Evolutionary conservation across 73 alveolate genomes (phyloP).

Genomic region (Symbiodinium natans): DNA sequence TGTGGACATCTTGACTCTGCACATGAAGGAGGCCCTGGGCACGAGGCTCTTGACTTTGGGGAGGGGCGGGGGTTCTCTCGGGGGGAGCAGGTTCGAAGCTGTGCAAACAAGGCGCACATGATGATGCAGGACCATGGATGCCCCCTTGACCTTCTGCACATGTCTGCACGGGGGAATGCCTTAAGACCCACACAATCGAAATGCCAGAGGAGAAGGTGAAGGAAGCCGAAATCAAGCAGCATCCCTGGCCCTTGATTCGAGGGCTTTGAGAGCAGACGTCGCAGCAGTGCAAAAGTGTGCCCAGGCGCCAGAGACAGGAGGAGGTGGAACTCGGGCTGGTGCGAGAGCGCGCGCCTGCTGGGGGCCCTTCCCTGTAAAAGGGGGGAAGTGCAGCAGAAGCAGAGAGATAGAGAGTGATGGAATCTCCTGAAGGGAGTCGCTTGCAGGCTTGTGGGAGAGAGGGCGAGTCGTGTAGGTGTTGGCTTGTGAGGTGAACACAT

Average conservation of each 20-base stretch:
- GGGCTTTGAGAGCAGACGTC: not conserved
- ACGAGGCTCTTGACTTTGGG: too few relatives aligned
- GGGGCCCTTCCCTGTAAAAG: too few relatives aligned
- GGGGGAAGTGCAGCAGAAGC: not conserved
- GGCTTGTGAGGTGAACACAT: slow-evolving; percentile 35
- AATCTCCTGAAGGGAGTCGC: too few relatives aligned
- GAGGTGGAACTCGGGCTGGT: slow-evolving; percentile 77
- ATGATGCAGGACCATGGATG: slow-evolving; percentile 72
- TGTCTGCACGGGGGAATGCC: not conserved
- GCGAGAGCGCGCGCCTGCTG: slow-evolving; percentile 51
- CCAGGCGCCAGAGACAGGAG: slow-evolving; percentile 67
- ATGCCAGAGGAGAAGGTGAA: not conserved
- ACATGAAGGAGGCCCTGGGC: slow-evolving; percentile 62
- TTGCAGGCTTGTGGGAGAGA: too few relatives aligned
- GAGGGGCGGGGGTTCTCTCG: too few relatives aligned
- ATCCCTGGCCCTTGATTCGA: not conserved
- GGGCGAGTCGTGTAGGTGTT: too few relatives aligned
- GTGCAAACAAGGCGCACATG: slow-evolving; percentile 89
- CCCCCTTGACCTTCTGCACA: too few relatives aligned
- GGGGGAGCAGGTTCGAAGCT: not conserved
- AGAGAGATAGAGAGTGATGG: not conserved
- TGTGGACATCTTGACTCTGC: slow-evolving; percentile 64
- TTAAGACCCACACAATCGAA: not conserved
- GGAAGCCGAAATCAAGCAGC: not conserved
- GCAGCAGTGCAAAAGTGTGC: not conserved